Conservation (phyloP, 2,329 filamentous ascomycete genomes). For the Fusarium avenaceum region DNA sequence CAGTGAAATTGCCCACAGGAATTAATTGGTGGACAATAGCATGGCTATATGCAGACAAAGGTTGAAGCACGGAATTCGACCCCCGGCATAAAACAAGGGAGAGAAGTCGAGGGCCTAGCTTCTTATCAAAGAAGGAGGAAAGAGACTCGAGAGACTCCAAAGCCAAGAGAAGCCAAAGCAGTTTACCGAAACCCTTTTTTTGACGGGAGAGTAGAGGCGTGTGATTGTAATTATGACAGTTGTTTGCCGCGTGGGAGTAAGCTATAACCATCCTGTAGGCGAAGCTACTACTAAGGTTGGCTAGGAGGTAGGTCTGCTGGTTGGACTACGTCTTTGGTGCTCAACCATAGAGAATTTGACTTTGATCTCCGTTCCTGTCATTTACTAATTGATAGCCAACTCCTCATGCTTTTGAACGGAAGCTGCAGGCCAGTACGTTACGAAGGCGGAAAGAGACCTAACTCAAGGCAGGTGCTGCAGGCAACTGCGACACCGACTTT, state of each 20-base stretch:
- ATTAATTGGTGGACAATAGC: slow-evolving; percentile 21
- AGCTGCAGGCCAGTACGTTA: slow-evolving; percentile 11
- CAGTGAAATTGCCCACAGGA: slow-evolving; percentile 6
- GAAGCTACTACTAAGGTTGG: not conserved
- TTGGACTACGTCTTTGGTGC: not conserved
- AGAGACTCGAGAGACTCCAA: not conserved
- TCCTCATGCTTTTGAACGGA: not conserved
- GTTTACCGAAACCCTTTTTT: slow-evolving; percentile 1
- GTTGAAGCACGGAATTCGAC: not conserved
- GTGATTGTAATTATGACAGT: slow-evolving; percentile 4
- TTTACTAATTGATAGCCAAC: slow-evolving; percentile 12
- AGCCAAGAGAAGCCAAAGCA: slow-evolving; percentile 23
- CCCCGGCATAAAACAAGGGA: slow-evolving; percentile 5
- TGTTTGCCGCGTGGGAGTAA: slow-evolving; percentile 12
- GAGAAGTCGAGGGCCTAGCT: slow-evolving; percentile 21
- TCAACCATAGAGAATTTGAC: slow-evolving; percentile 38
- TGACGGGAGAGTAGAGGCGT: not conserved
- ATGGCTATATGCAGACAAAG: slow-evolving; percentile 11
- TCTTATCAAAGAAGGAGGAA: slow-evolving; percentile 6
- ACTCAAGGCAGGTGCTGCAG: not conserved
- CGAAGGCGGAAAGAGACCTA: slow-evolving; percentile 34
- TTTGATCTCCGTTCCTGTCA: slow-evolving; percentile 48
- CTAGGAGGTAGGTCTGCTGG: too few relatives aligned
- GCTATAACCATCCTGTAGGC: not conserved
- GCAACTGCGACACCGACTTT: slow-evolving; percentile 15